Conservation (phyloP, 192 early-diverging fungal genomes). For the Coemansia sp. region DNA sequence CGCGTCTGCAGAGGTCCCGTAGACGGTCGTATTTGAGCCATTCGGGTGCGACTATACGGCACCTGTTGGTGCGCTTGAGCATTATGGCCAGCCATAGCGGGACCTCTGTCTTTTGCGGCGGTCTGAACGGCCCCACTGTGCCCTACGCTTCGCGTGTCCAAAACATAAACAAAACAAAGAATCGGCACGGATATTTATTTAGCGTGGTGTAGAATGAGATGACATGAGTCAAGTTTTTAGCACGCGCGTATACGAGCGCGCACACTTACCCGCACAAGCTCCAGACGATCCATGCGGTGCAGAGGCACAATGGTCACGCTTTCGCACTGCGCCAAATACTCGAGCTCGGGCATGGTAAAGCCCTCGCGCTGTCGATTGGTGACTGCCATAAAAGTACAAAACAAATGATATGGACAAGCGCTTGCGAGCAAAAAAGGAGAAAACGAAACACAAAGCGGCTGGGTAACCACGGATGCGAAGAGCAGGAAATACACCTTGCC, state of each 20-base stretch:
- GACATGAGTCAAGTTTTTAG: no score
- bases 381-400: conserved; percentile 27
- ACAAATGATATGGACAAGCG: neutral
- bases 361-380: conserved; percentile 40
- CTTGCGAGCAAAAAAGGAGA: neutral
- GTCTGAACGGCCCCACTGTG: conserved; percentile 75
- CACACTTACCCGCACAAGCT: conserved; percentile 68
- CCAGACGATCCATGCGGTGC: conserved; percentile 67
- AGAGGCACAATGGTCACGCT: conserved; percentile 72
- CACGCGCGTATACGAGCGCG: no score
- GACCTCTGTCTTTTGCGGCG: conserved; percentile 71
- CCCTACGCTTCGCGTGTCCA: conserved; percentile 54
- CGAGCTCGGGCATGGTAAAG: conserved; percentile 79
- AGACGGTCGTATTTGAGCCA: conserved; percentile 83
- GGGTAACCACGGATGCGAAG: neutral
- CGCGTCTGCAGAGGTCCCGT: conserved; percentile 61
- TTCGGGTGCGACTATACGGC: conserved; percentile 73
- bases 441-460: neutral
- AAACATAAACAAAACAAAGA: no score
- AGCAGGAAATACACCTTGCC: no score
- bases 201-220: neutral
- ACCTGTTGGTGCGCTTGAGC: conserved; percentile 80
- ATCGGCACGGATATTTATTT: no score
- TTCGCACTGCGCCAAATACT: conserved; percentile 84
- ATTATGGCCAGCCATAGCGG: conserved; percentile 87